Base-by-base conservation (phyloP, 2,329 filamentous ascomycete genomes). In the Exophiala lecanii-corni region DNA sequence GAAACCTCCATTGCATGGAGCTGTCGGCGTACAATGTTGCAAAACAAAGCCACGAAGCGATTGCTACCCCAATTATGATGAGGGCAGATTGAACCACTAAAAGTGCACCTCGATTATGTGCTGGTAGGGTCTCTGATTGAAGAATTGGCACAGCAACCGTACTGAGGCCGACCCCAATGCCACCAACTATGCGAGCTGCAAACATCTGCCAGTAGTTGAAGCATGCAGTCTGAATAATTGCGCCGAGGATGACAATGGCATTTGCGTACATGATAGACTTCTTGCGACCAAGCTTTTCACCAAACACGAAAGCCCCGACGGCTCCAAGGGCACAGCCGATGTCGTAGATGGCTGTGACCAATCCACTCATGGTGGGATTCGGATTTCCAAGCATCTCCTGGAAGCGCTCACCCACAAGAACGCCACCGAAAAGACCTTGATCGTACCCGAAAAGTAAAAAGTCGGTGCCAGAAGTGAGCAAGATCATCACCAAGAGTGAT, bases 331-430 rank as follows among this genome's bases (percentile, higher is more conserved):
- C 36, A 23, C 49, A 51, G 5, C 73, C 73, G 25, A 75, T 61
- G 45, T 75, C 71, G 54, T 75, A 77, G 49, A 73, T 74, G 12
- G 72, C 64, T 1, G 70, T 73, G 13, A 75, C 69, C 42, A 69
- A 71, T 39, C 71, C 72, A 56, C 71, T 69, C 59, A 71, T 70
- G n/a, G 60, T 69, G 7, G 66, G 56, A 39, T 69, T 60, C 3
- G 60, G 58, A 13, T 47, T 28, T 1, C 43, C 45, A 39, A 63
- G 61, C 5, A 51, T 48, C 2, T 48, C 18, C 3, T 48, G 45
- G 47, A 65, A 64, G 31, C 58, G 17, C 9, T 48, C 34, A 40
- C 59, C 57, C 17, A 39, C 36, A 26, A 63, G 53, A 34, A 64
- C 50, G 43, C 60, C 60, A 16, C 59, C 57, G 54, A 63, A 61